These are phyloP conservation scores for Apophysomyces trapeziformis DNA, from an alignment of 371 early-diverging fungal species.

Conservation along the genomic window DNA sequence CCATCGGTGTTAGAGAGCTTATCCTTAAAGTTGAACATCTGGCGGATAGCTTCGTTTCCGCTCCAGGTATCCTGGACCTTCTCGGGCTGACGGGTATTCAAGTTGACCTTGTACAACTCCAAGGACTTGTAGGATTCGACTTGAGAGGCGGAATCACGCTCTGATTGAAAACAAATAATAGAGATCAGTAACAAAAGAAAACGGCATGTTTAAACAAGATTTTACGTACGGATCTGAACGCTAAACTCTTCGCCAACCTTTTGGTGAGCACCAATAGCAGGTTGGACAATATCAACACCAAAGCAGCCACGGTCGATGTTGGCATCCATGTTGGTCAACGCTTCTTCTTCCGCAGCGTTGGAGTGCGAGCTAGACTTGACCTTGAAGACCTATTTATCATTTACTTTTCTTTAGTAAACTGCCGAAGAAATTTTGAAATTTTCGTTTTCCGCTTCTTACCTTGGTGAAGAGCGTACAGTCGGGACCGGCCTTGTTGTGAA, in stretches of 20 bases:
- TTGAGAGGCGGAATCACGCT: conserved; percentile 49
- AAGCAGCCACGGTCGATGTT: conserved; percentile 55
- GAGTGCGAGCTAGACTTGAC: conserved; percentile 40
- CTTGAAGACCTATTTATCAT: conserved; percentile 25
- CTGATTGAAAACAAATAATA: not conserved
- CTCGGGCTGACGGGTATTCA: conserved; percentile 36
- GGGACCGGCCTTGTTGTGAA: conserved; percentile 46
- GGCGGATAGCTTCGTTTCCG: conserved; percentile 28
- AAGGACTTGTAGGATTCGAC: conserved; percentile 31
- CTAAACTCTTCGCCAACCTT: conserved; percentile 21
- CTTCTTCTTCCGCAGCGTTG: conserved; percentile 42
- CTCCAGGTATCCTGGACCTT: conserved; percentile 42
- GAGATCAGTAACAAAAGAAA: not conserved
- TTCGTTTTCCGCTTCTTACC: conserved; percentile 21
- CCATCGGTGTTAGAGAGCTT: conserved; percentile 29
- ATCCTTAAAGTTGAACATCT: conserved; percentile 49
- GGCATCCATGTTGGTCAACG: conserved; percentile 27
- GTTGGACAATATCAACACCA: conserved; percentile 43
- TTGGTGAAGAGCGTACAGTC: conserved; percentile 58
- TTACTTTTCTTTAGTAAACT: not conserved
- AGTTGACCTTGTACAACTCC: conserved; percentile 43
- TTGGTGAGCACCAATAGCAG: conserved; percentile 38
- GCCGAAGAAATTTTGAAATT: not conserved
- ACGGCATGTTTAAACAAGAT: not conserved
- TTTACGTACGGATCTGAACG: conserved; percentile 36